A percentile compares a stretch with the other conserved stretches of the same genome.
These are phyloP conservation scores for Pueraria montana DNA, from an alignment of 306 rosid species.

Conservation along the genomic window DNA sequence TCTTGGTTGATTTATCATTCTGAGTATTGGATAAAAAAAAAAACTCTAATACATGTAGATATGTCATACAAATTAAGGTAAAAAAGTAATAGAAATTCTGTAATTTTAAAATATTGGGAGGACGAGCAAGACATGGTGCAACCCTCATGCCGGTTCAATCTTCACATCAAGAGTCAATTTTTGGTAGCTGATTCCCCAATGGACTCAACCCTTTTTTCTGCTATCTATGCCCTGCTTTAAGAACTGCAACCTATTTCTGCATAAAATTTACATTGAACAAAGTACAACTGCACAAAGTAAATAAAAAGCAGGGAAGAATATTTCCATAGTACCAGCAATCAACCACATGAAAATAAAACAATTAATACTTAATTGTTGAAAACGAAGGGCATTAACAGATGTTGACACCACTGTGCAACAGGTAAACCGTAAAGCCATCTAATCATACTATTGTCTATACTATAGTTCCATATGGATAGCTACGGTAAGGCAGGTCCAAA, in stretches of 20 bases:
- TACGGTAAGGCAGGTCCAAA: constrained; percentile 16
- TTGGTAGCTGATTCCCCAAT: constrained; percentile 42
- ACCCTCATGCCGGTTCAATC: constrained; percentile 12
- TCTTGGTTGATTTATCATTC: too few relatives aligned
- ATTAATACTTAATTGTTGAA: constrained; percentile 3
- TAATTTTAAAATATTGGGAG: not conserved
- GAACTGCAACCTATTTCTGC: constrained; percentile 82
- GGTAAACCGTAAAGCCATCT: constrained; percentile 26
- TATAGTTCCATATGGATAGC: not conserved
- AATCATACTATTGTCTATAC: constrained; percentile 8
- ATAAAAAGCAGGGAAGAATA: too few relatives aligned
- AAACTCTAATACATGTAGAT: not conserved
- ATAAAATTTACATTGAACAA: constrained; percentile 31
- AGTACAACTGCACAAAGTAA: not conserved
- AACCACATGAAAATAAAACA: constrained; percentile 26
- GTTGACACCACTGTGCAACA: not conserved
- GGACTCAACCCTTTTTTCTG: constrained; percentile 53
- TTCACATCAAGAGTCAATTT: constrained; percentile 61
- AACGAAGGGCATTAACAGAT: not conserved
- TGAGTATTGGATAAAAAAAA: too few relatives aligned
- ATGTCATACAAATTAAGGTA: not conserved
- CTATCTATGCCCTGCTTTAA: constrained; percentile 78
- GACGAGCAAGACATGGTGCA: constrained; percentile 4
- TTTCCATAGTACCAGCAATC: not conserved
- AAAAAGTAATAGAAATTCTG: not conserved